Evolutionary conservation across 2,329 filamentous ascomycete species (phyloP).

Genomic region (Fusarium caatingaense): DNA sequence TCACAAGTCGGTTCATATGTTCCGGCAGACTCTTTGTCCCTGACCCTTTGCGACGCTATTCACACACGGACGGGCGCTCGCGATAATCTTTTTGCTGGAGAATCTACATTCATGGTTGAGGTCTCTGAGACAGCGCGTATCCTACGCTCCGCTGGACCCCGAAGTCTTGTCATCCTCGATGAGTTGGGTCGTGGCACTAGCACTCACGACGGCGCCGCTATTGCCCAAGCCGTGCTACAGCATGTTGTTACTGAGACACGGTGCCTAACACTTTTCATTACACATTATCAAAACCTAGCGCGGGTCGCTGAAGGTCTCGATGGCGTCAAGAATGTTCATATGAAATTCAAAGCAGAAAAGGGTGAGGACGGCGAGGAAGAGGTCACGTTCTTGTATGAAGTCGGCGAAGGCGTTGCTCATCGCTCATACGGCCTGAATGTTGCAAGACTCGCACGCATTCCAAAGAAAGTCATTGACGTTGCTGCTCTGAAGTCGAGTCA

Average conservation of each 20-base stretch:
- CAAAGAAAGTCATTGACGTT: slow-evolving; percentile 78
- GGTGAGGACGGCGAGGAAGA: slow-evolving; percentile 71
- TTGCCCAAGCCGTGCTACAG: slow-evolving; percentile 90
- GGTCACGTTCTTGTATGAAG: slow-evolving; percentile 94
- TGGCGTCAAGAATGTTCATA: slow-evolving; percentile 88
- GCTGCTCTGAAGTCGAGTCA: slow-evolving; percentile 83
- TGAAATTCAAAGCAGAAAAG: slow-evolving; percentile 76
- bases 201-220: slow-evolving; percentile 96
- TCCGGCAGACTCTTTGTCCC: slow-evolving; percentile 76
- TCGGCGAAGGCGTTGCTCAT: slow-evolving; percentile 90
- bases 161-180: slow-evolving; percentile 90
- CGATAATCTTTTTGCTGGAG: slow-evolving; percentile 94
- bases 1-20: slow-evolving; percentile 96
- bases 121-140: slow-evolving; percentile 93
- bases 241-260: slow-evolving; percentile 80
- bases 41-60: slow-evolving; percentile 90
- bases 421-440: slow-evolving; percentile 96
- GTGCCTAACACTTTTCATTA: slow-evolving; percentile 93
- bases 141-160: slow-evolving; percentile 85
- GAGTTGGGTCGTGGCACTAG: slow-evolving; percentile 93
- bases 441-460: slow-evolving; percentile 84
- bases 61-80: slow-evolving; percentile 96
- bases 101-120: slow-evolving; percentile 98
- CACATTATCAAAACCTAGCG: slow-evolving; percentile 91
- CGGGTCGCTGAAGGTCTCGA: slow-evolving; percentile 75